These are phyloP conservation scores for Ceratocystiopsis sp. DNA, from an alignment of 2,329 filamentous ascomycete species.

Conservation along the genomic window DNA sequence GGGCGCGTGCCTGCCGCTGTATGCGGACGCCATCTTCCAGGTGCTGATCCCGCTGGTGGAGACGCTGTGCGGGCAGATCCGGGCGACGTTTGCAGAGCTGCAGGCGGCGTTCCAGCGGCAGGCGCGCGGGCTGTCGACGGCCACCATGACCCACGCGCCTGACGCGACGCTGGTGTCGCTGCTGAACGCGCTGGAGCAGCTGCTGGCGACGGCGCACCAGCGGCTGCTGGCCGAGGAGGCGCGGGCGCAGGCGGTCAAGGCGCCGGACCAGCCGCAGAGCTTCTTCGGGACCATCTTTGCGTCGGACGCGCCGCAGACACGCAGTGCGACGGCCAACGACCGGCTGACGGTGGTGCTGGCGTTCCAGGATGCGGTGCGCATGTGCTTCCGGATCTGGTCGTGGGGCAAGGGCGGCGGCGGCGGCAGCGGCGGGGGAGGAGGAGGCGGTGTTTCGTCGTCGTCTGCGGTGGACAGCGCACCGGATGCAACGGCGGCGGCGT, in stretches of 20 bases:
- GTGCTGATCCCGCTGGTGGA: slow-evolving; percentile 81
- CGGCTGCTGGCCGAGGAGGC: slow-evolving; percentile 62
- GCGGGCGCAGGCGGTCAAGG: slow-evolving; percentile 50
- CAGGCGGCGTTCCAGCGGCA: slow-evolving; percentile 39
- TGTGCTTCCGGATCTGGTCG: slow-evolving; percentile 88
- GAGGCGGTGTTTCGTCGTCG: background rate
- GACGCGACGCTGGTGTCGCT: slow-evolving; percentile 69
- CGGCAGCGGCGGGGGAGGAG: background rate
- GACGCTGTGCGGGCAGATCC: slow-evolving; percentile 69
- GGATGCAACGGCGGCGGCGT: slow-evolving; percentile 55
- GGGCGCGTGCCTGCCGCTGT: slow-evolving; percentile 66
- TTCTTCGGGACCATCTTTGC: slow-evolving; percentile 91
- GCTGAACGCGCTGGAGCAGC: slow-evolving; percentile 82
- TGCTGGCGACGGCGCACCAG: slow-evolving; percentile 75
- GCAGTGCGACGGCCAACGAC: slow-evolving; percentile 79
- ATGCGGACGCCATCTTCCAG: slow-evolving; percentile 72
- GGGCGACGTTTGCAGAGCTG: slow-evolving; percentile 52
- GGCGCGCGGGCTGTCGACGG: background rate
- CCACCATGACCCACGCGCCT: slow-evolving; percentile 25
- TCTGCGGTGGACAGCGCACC: slow-evolving; percentile 24
- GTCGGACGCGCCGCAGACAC: slow-evolving; percentile 57
- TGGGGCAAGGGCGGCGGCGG: slow-evolving; percentile 26
- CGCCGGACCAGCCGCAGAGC: slow-evolving; percentile 65
- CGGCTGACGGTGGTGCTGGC: slow-evolving; percentile 86
- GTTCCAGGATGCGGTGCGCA: slow-evolving; percentile 86